Evolutionary conservation across 2,329 filamentous ascomycete species (phyloP).

Genomic region (Penicillium frequentans): DNA sequence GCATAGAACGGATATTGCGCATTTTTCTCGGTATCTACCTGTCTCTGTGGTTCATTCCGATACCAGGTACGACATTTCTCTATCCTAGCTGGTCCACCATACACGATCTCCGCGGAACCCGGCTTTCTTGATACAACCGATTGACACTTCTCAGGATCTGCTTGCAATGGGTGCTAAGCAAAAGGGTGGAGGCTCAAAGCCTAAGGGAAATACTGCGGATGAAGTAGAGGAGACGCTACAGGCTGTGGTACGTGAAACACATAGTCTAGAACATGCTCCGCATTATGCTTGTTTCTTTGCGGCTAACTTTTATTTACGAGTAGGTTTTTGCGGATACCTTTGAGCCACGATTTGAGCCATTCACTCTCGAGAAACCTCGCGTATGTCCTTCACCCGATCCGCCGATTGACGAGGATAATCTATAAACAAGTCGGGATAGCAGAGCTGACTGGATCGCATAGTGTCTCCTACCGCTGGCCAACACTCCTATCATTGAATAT

Average conservation of each 20-base stretch:
- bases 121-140: background rate
- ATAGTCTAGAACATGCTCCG: background rate
- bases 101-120: background rate
- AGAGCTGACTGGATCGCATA: constrained; percentile 37
- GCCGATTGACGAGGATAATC: background rate
- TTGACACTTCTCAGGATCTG: constrained; percentile 4
- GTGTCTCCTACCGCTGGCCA: constrained; percentile 91
- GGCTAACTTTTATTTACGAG: constrained; percentile 11
- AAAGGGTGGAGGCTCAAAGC: constrained; percentile 33
- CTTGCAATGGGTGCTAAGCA: constrained; percentile 37
- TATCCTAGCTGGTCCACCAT: background rate
- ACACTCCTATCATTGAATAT: constrained; percentile 94
- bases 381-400: constrained; percentile 51
- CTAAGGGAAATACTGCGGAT: constrained; percentile 49
- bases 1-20: background rate
- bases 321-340: constrained; percentile 92
- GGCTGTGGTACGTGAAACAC: constrained; percentile 55
- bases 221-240: constrained; percentile 63
- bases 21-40: background rate
- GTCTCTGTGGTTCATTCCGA: background rate
- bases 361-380: constrained; percentile 84
- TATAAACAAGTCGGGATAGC: background rate
- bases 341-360: constrained; percentile 85
- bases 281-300: background rate
- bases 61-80: constrained; percentile 6